Percentiles rank a stretch among this genome's conserved stretches.
These are phyloP conservation scores for Vaccinium myrtillus DNA, from an alignment of 148 eudicot genomes.

Conservation along the genomic window DNA sequence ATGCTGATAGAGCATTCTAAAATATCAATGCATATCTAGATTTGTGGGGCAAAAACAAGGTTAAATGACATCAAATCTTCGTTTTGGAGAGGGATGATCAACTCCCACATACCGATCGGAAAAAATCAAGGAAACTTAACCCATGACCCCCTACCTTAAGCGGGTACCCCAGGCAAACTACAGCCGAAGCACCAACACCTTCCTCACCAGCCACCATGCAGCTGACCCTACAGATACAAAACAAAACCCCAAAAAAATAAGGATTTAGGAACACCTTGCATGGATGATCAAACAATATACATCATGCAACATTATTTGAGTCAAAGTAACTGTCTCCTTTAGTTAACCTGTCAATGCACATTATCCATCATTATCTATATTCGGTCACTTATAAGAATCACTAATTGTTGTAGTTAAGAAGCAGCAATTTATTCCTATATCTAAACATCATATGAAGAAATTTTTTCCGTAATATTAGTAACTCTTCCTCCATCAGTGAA, in stretches of 20 bases:
- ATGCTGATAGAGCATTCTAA: too few relatives aligned
- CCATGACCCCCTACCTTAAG: constrained; percentile 53
- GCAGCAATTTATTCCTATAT: not conserved
- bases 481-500: not conserved
- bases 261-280: not conserved
- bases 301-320: not conserved
- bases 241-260: not conserved
- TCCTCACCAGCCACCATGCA: constrained; percentile 81
- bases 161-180: constrained; percentile 90
- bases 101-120: too few relatives aligned
- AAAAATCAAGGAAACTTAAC: not conserved
- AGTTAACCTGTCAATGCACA: not conserved
- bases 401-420: not conserved
- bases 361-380: not conserved
- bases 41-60: not conserved
- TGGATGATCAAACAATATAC: not conserved
- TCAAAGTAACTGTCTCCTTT: too few relatives aligned
- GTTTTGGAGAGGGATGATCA: too few relatives aligned
- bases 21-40: too few relatives aligned
- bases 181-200: constrained; percentile 51
- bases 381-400: not conserved
- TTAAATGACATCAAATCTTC: not conserved
- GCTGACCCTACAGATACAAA: constrained; percentile 59
- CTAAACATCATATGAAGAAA: not conserved
- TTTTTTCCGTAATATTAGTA: not conserved